Evolutionary conservation across 2,329 filamentous ascomycete species (phyloP), one percentile per base, ranked within the genome.

Genomic region (Diaporthe citri): DNA sequence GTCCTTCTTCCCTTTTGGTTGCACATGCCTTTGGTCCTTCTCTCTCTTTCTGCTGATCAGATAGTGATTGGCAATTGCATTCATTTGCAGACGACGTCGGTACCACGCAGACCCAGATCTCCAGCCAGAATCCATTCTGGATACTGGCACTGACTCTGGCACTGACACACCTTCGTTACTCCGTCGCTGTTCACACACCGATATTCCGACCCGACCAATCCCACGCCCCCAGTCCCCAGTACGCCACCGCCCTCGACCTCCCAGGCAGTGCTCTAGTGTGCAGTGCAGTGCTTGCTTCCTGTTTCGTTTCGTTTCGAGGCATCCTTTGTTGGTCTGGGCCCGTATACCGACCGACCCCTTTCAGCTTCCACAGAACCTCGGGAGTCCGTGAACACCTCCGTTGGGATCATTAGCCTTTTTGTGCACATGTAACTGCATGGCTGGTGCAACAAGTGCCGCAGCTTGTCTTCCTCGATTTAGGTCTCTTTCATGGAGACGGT

Each of bases 401-500:
- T 52, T 67, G 70, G 57, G 71, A 64, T 56, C 71, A 72, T 64
- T 64, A 64, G 46, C 55, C 69, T 59, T 62, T 72, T 72, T 66
- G 71, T 72, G 71, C 71, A 72, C 71, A 72, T 55, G 71, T 51
- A 69, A 72, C 57, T 57, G 71, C 57, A 72, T 72, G 71, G 71
- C 71, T 62, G 70, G 56, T 73, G 70, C 74, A 66, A 59, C 57
- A 60, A 73, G 67, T 70, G 67, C 73, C 69, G 60, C 67, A 34
- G 34, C 73, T 39, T n/a, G 46, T 59, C 20, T 55, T 31, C n/a
- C 46, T 41, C 64, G 71, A 64, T 75, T 67, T 41, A 72, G 71
- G 64, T 74, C 66, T 71, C 56, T 71, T 75, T 74, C 83, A 97
- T 98, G 96, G 96, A 98, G 90, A 92, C 94, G 81, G 89, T 98